phyloP scores from a whole-genome alignment of 495 filamentous ascomycete species.

The Aspergillus kassunensis region DNA sequence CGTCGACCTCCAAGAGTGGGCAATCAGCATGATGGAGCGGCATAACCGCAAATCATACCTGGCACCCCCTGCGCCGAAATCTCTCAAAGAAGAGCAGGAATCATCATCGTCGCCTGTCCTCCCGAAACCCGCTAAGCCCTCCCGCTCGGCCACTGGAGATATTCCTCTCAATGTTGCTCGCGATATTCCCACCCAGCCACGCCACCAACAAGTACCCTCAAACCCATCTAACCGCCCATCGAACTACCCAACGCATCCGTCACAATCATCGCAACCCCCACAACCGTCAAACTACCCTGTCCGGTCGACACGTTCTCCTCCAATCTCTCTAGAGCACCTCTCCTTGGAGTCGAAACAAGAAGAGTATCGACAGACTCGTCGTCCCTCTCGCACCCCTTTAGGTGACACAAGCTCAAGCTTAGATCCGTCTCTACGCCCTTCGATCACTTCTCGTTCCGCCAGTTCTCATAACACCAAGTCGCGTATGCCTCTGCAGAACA shows the following conservation, averaged over 20 bases:
- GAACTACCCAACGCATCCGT: too few relatives aligned
- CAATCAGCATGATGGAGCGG: slow-evolving; percentile 81
- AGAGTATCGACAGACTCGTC: slow-evolving; percentile 35
- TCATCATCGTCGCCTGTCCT: slow-evolving; percentile 10
- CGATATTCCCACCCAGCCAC: slow-evolving; percentile 16
- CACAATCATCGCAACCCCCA: neutral
- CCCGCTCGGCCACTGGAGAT: slow-evolving; percentile 62
- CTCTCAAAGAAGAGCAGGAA: slow-evolving; percentile 39
- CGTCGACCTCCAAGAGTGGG: slow-evolving; percentile 86
- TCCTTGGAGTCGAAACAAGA: slow-evolving; percentile 36
- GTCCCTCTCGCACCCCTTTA: slow-evolving; percentile 31
- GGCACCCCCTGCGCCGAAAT: slow-evolving; percentile 54
- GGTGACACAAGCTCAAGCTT: slow-evolving; percentile 38
- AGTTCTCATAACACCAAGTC: slow-evolving; percentile 38
- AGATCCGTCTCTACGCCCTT: slow-evolving; percentile 31
- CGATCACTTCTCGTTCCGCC: slow-evolving; percentile 34
- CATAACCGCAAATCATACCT: slow-evolving; percentile 92
- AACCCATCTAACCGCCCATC: slow-evolving; percentile 26
- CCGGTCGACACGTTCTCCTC: slow-evolving; percentile 28
- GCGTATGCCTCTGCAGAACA: slow-evolving; percentile 34
- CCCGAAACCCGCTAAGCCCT: slow-evolving; percentile 29
- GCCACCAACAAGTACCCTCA: slow-evolving; percentile 24
- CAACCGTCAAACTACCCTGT: slow-evolving; percentile 16
- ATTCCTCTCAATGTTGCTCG: slow-evolving; percentile 59
- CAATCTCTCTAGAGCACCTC: slow-evolving; percentile 40